phyloP scores from a whole-genome alignment of 1,284 basidiomycete species.

The Cryptococcus neoformans region DNA sequence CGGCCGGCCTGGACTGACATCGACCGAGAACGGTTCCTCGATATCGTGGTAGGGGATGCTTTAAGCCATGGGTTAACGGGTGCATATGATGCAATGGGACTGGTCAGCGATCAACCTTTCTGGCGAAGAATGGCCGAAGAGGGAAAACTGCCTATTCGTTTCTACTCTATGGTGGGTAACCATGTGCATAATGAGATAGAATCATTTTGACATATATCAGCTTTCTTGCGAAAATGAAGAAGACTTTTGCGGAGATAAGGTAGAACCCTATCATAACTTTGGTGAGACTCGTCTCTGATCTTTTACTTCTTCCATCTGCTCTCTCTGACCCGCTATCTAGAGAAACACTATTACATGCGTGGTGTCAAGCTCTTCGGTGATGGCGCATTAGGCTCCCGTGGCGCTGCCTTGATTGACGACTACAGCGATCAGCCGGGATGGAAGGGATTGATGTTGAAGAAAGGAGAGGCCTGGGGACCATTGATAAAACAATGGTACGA shows the following conservation, averaged over 20 bases:
- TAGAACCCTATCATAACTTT: slow-evolving; percentile 57
- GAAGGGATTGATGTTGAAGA: slow-evolving; percentile 64
- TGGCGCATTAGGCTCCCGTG: slow-evolving; percentile 87
- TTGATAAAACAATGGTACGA: slow-evolving; percentile 64
- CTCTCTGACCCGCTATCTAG: too few species aligned
- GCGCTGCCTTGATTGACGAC: slow-evolving; percentile 79
- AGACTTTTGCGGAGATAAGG: slow-evolving; percentile 63
- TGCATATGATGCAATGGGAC: slow-evolving; percentile 73
- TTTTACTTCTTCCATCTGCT: too few species aligned
- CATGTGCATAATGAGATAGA: too few species aligned
- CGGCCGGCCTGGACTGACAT: slow-evolving; percentile 60
- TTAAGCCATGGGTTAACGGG: slow-evolving; percentile 71
- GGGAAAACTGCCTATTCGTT: slow-evolving; percentile 58
- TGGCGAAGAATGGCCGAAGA: slow-evolving; percentile 63
- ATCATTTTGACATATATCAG: slow-evolving; percentile 7
- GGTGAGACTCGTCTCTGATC: slow-evolving; percentile 1
- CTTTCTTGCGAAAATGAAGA: slow-evolving; percentile 53
- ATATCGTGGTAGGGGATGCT: slow-evolving; percentile 53
- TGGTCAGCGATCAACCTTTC: slow-evolving; percentile 59
- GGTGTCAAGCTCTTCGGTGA: slow-evolving; percentile 74
- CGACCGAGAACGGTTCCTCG: slow-evolving; percentile 56
- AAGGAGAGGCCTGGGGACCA: slow-evolving; percentile 56
- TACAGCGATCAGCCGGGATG: slow-evolving; percentile 75
- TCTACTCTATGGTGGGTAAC: slow-evolving; percentile 70
- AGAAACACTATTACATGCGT: slow-evolving; percentile 60